Evolutionary conservation across 2,329 filamentous ascomycete genomes (phyloP), one percentile per base, ranked within the genome.

Genomic region (Fusarium udum): DNA sequence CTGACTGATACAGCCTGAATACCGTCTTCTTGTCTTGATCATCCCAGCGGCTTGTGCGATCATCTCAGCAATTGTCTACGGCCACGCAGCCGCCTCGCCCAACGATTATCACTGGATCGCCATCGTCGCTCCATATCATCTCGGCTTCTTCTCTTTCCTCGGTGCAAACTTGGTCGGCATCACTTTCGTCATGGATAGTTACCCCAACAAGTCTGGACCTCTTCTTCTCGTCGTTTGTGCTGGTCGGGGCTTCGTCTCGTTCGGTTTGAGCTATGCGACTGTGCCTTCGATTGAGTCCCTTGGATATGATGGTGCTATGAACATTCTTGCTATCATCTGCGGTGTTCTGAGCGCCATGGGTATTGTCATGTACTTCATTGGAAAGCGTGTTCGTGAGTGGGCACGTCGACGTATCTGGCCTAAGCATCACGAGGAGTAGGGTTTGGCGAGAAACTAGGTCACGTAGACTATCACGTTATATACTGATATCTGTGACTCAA

Each of bases 341-440:
- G 64, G 62, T 31, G n/a, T 67, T 10, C 13, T 67, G n/a, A 60
- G 64, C 1, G 64, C 51, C 2, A 2, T 67, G 14, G 64, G 64
- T 3, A 26, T 67, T 4, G 39, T 67, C 2, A 31, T 67, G 3
- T 67, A 67, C 10, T 67, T 67, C 0, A 46, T 61, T 9, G 64
- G 64, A 10, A 67, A 67, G 12, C 31, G 62, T 2, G 62, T 67
- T 8, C 64, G 64, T 4, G 64, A 67, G 12, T 67, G 64, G 64
- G 52, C 64, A 10, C 62, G 64, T 36, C 56, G 34, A 18, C 34
- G 24, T 0, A 67, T 67, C 16, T 67, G 64, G 62, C 64, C 64
- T 2, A 67, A 67, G 52, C 45, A 59, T 7, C 62, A 67, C 6
- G 62, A 67, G 16, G 64, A 67, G 28, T 65, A 52, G 10, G 11